These are phyloP conservation scores for Rhodotorula diobovata DNA, from an alignment of 768 basidiomycete genomes.

Conservation along the genomic window DNA sequence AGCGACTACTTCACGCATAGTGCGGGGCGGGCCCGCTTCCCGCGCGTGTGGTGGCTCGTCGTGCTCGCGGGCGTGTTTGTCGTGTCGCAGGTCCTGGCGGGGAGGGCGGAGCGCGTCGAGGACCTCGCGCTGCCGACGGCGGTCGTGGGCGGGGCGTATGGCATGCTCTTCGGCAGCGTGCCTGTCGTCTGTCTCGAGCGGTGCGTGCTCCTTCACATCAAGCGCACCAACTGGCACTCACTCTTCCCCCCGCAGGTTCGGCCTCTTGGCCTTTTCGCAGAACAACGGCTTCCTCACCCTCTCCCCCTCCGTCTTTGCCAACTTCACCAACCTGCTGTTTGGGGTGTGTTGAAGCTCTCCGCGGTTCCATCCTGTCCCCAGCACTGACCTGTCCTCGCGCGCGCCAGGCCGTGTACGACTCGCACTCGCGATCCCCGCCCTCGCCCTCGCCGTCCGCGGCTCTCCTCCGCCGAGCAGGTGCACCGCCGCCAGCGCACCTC, in stretches of 20 bases:
- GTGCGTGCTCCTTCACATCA: background rate
- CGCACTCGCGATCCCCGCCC: background rate
- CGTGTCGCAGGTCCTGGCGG: slow-evolving; percentile 21
- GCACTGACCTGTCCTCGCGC: background rate
- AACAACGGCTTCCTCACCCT: slow-evolving; percentile 21
- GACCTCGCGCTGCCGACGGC: slow-evolving; percentile 18
- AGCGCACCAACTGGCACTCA: no score
- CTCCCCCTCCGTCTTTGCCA: slow-evolving; percentile 12
- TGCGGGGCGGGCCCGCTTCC: slow-evolving; percentile 4
- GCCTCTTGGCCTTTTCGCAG: slow-evolving; percentile 1
- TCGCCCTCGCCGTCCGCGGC: background rate
- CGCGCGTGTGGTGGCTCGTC: slow-evolving; percentile 36
- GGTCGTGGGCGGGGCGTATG: slow-evolving; percentile 24
- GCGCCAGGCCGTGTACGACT: slow-evolving; percentile 28
- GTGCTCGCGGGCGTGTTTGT: slow-evolving; percentile 22
- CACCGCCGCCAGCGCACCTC: background rate
- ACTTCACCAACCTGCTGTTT: slow-evolving; percentile 12
- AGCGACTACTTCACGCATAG: slow-evolving; percentile 25
- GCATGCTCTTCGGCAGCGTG: slow-evolving; percentile 15
- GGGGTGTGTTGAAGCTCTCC: background rate
- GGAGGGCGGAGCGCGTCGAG: background rate
- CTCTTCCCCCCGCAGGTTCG: slow-evolving; percentile 5
- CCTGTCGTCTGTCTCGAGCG: slow-evolving; percentile 32
- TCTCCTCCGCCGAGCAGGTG: background rate
- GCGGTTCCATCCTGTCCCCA: no score